Evolutionary conservation across 2,329 filamentous ascomycete species (phyloP).

Genomic region (Microsporum canis): DNA sequence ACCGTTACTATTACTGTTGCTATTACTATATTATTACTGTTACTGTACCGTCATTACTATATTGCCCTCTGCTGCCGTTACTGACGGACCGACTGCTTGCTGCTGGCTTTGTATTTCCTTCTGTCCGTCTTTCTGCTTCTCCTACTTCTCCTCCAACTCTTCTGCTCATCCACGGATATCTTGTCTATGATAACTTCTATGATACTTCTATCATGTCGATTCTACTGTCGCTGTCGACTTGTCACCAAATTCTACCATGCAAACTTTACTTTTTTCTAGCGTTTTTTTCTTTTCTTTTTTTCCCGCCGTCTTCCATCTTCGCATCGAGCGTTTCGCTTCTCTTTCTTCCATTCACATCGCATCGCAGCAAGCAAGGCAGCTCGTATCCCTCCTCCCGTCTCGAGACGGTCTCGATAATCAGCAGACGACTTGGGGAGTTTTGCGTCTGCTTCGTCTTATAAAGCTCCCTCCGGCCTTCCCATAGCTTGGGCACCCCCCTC

Average conservation of each 20-base stretch:
- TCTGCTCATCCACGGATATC: not conserved
- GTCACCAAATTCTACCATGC: not conserved
- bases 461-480: constrained; percentile 32
- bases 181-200: not conserved
- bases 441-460: constrained; percentile 41
- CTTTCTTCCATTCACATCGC: constrained; percentile 4
- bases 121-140: not conserved
- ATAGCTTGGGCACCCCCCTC: not conserved
- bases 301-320: not conserved
- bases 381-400: constrained; percentile 4
- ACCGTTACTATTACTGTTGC: not conserved
- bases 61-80: not conserved
- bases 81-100: not conserved
- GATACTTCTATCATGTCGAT: not conserved
- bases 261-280: not conserved
- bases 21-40: not conserved
- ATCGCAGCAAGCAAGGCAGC: not conserved
- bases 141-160: not conserved
- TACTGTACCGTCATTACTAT: not conserved
- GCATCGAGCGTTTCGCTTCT: constrained; percentile 7
- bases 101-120: not conserved
- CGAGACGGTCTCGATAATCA: constrained; percentile 2
- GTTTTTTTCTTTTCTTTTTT: constrained; percentile 1
- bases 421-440: constrained; percentile 48
- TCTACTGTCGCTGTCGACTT: not conserved